Evolutionary conservation across 345 rosid genomes (phyloP), one percentile per base, ranked within the genome.

Genomic region (Nephelium lappaceum): DNA sequence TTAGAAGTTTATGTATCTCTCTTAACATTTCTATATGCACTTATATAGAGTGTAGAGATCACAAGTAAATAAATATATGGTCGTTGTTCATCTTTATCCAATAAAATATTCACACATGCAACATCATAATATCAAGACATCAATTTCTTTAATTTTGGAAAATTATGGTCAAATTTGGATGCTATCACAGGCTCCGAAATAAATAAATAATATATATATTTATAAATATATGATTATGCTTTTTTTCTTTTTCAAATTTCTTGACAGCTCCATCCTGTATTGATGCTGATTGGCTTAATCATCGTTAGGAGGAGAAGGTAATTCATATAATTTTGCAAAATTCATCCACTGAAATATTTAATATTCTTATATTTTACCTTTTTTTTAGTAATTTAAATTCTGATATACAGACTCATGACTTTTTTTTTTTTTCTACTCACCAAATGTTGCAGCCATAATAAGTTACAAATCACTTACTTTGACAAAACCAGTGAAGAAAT

Each of bases 261-360:
- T 67, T 38, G 53, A 61, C 93, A 96, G 99, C 71, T 94, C 47
- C 98, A 94, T 79, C 98, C 98, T 67, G 98, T 94, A 53, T 81
- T 97, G 79, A 93, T 97, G 98, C 89, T 96, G 45, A 91, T 94
- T 1, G 99, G 99, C 71, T 80, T 96, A 23, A 74, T 96, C 69
- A 89, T 96, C 81, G 80, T 96, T 96, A 47, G 98, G 98, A 80
- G 99, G 99, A 1, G 92, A 96, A 96, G 98, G 99, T 96, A 95
- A 86, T 67, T 75, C 45, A 24, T 6, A 8, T 18, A 53, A 65
- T 6, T 31, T 45, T 61, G 25, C 55, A 62, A 62, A 27, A 53
- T 53, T 49, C 55, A 8, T 61, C n/a, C 71, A 36, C 12, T 16
- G 15, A 25, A 0, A 31, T 5, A 11, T 7, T 27, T 67, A 19